Evolutionary conservation across 192 early-diverging fungal species (phyloP).

Genomic region (Chytriomyces hyalinus): DNA sequence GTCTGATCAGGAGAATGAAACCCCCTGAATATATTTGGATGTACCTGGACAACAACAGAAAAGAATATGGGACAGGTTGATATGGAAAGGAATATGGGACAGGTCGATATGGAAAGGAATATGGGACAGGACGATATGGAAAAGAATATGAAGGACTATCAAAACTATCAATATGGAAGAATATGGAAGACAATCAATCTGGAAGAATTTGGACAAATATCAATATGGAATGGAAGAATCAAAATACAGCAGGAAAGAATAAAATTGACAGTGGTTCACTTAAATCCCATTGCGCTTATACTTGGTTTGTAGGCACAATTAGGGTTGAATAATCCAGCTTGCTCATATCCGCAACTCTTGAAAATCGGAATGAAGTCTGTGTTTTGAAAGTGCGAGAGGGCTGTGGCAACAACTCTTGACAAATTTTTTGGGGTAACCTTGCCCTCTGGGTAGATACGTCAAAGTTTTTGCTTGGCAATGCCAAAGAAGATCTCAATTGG

Average conservation of each 20-base stretch:
- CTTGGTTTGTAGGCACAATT: neutral
- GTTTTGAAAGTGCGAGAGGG: neutral
- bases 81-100: neutral
- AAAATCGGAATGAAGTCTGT: conserved; percentile 2
- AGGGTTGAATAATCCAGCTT: conserved; percentile 1
- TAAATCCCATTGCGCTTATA: neutral
- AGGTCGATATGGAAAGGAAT: too few relatives aligned
- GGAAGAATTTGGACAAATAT: too few relatives aligned
- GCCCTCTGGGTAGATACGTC: neutral
- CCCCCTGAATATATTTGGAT: too few relatives aligned
- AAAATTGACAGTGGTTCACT: neutral
- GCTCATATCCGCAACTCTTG: neutral
- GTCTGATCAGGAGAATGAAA: neutral
- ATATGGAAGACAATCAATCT: too few relatives aligned
- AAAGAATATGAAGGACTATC: neutral
- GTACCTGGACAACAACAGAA: too few relatives aligned
- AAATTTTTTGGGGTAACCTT: neutral
- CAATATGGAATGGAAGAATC: neutral
- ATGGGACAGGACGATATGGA: neutral
- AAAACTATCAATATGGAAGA: too few relatives aligned
- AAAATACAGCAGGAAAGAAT: neutral
- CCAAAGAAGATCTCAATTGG: neutral
- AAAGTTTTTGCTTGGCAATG: neutral
- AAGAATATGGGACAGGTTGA: neutral
- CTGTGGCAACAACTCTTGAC: neutral